Evolutionary conservation across 2,329 filamentous ascomycete genomes (phyloP).

Genomic region (Alternaria ethzedia): DNA sequence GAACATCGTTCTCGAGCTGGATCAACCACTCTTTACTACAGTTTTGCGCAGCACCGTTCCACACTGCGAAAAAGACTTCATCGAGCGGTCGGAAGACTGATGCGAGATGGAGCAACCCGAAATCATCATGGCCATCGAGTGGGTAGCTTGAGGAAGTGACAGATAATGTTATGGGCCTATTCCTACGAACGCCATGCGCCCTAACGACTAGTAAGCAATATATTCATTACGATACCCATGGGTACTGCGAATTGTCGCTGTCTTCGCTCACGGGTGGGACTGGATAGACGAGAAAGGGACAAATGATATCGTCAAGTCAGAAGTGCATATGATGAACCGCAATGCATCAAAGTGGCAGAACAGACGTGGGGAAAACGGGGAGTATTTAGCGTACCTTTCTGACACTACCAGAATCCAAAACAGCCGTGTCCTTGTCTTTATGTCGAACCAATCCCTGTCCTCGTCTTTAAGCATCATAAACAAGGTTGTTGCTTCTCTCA

Average conservation of each 20-base stretch:
- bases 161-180: conserved; percentile 72
- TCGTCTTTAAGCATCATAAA: conserved; percentile 27
- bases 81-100: conserved; percentile 71
- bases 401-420: conserved; percentile 38
- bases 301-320: neutral
- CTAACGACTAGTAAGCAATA: conserved; percentile 42
- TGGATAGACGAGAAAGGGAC: neutral
- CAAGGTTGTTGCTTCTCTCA: conserved; percentile 78
- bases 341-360: neutral
- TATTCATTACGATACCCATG: neutral
- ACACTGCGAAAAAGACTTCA: conserved; percentile 66
- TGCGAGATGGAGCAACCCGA: conserved; percentile 62
- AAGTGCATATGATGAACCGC: neutral
- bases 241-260: neutral
- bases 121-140: conserved; percentile 62
- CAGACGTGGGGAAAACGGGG: neutral
- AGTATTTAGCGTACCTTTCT: conserved; percentile 22
- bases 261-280: neutral
- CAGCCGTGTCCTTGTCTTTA: conserved; percentile 12
- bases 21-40: conserved; percentile 64
- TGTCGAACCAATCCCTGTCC: conserved; percentile 20
- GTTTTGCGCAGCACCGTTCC: conserved; percentile 69
- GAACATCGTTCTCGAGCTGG: conserved; percentile 67
- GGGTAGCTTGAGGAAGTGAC: conserved; percentile 71
- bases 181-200: conserved; percentile 74